Evolutionary conservation across 2,329 filamentous ascomycete genomes (phyloP).

Genomic region (Tolypocladium amazonense): DNA sequence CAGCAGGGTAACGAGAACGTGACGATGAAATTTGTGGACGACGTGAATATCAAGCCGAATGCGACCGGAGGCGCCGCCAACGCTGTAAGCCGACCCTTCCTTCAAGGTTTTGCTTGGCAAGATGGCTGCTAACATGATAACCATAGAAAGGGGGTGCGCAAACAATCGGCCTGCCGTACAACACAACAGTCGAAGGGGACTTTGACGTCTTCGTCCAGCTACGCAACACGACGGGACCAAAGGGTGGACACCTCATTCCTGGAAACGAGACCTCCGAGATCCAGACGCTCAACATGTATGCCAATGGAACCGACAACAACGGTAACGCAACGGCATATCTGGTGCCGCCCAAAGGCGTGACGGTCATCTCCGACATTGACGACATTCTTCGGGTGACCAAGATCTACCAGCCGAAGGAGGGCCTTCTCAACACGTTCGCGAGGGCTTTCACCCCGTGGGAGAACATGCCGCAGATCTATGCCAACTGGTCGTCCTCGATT

Average conservation of each 20-base stretch:
- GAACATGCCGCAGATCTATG: conserved; percentile 72
- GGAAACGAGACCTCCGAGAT: conserved; percentile 56
- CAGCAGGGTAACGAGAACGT: conserved; percentile 58
- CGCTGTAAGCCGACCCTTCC: conserved; percentile 19
- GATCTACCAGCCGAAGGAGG: conserved; percentile 66
- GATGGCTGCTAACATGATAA: not conserved
- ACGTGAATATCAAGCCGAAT: conserved; percentile 37
- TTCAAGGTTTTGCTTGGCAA: not conserved
- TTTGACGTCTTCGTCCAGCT: conserved; percentile 63
- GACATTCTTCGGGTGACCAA: conserved; percentile 74
- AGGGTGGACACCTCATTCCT: conserved; percentile 37
- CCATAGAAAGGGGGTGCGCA: conserved; percentile 45
- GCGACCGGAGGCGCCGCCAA: conserved; percentile 41
- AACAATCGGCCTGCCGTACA: conserved; percentile 51
- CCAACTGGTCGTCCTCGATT: conserved; percentile 59
- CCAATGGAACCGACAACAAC: conserved; percentile 49
- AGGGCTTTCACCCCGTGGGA: conserved; percentile 60
- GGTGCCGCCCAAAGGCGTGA: conserved; percentile 59
- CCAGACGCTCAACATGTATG: conserved; percentile 59
- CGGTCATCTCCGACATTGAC: conserved; percentile 68
- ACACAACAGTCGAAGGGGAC: conserved; percentile 58
- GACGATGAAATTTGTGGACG: conserved; percentile 44
- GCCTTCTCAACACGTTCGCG: conserved; percentile 67
- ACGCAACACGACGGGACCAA: conserved; percentile 40
- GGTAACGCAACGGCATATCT: conserved; percentile 71